Evolutionary conservation across 2,329 filamentous ascomycete species (phyloP), one percentile per base, ranked within the genome.

Genomic region (Zasmidium angulare): DNA sequence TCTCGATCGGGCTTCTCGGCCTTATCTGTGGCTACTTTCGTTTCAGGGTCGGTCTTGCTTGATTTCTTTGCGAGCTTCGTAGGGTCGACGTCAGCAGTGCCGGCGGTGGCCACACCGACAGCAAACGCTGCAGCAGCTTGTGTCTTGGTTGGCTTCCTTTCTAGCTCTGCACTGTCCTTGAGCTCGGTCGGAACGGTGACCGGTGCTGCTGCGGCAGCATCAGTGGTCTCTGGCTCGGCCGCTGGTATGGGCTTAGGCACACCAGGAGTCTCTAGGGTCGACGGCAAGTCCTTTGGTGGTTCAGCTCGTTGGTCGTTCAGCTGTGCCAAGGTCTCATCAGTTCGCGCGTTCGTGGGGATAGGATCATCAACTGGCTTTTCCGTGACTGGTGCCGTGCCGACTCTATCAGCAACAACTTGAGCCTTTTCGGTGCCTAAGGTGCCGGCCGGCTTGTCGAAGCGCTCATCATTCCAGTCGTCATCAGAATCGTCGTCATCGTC

Each of bases 401-500:
- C 53, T 29, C 59, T 46, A 40, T 57, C 49, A 29, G 60, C 54
- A 14, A 58, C 57, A 22, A 46, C 40, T 3, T 59, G 52, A 17
- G 53, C 52, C 14, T 53, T 43, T 0, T 26, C 40, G 11, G 24
- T 14, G 1, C 36, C 55, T 2, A 53, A 20, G 46, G 21, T 26
- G 17, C 3, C 21, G 14, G 4, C 17, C 1, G 46, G 53, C 31
- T 56, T 17, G 2, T 24, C 17, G 2, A 19, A 14, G 12, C 20
- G 22, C 36, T 58, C 55, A 20, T 56, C 54, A 29, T 56, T 50
- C 47, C 54, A 53, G 36, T 59, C 61, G 29, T 67, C 60, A 40
- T 60, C 59, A 2, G 61, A 64, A 21, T 66, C 66, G 24, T 58
- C 56, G 21, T 51, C 55, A 46, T n/a, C n/a, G 26, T 64, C 63